phyloP scores from a whole-genome alignment of 1,284 basidiomycete genomes.

The Amylostereum chailletii region DNA sequence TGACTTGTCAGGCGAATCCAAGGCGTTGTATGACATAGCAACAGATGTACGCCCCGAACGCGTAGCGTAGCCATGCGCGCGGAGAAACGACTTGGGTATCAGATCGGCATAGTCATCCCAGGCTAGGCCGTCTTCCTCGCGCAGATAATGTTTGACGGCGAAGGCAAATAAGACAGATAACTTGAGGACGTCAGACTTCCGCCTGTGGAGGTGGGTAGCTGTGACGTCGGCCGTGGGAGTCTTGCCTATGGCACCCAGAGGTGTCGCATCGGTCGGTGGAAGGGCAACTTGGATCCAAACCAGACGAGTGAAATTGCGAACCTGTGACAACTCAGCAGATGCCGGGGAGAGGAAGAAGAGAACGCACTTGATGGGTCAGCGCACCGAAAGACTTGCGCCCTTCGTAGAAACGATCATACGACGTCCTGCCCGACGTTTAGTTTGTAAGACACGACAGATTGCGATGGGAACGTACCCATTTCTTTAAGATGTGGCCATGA shows the following conservation, averaged over 20 bases:
- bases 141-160: conserved; percentile 71
- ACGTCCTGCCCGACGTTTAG: conserved; percentile 38
- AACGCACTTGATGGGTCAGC: conserved; percentile 49
- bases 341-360: not conserved
- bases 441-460: not conserved
- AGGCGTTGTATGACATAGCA: conserved; percentile 31
- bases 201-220: conserved; percentile 46
- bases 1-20: conserved; percentile 12
- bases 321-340: conserved; percentile 21
- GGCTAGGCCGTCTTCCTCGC: conserved; percentile 64
- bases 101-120: conserved; percentile 60
- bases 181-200: conserved; percentile 67
- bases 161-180: conserved; percentile 62
- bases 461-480: conserved; percentile 19
- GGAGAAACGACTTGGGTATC: conserved; percentile 50
- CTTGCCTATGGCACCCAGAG: conserved; percentile 38
- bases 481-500: conserved; percentile 10
- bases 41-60: conserved; percentile 24
- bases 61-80: conserved; percentile 17
- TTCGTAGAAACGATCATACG: conserved; percentile 78
- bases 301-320: conserved; percentile 53
- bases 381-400: conserved; percentile 76
- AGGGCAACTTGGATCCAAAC: conserved; percentile 76
- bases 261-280: conserved; percentile 42
- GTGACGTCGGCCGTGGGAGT: conserved; percentile 38